Conservation (phyloP, 176 grass and related monocot genomes). For the Metroxylon sagu region DNA sequence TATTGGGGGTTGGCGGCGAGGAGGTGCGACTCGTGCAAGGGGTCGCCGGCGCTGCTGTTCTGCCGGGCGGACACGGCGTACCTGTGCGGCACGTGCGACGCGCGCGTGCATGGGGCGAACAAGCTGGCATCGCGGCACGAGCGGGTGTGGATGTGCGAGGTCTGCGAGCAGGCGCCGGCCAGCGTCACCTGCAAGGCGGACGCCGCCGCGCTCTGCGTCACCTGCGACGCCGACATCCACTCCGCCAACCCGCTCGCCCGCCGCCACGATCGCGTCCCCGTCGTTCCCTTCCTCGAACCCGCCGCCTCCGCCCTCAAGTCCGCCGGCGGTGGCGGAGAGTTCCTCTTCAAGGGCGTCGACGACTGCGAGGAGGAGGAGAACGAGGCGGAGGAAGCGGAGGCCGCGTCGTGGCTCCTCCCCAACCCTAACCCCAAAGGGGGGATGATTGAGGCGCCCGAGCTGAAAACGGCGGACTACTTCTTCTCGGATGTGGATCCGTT, state of each 20-base stretch:
- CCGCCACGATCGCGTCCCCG: slow-evolving; percentile 8
- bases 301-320: background rate
- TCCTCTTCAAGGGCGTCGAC: slow-evolving; percentile 1
- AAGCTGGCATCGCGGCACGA: slow-evolving; percentile 1
- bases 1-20: background rate
- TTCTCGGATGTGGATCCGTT: slow-evolving; percentile 15
- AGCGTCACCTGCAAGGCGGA: slow-evolving; percentile 10
- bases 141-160: slow-evolving; percentile 3
- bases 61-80: slow-evolving; percentile 13
- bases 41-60: background rate
- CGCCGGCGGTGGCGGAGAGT: background rate
- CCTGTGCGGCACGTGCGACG: slow-evolving; percentile 8
- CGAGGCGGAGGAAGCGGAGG: background rate
- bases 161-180: slow-evolving; percentile 3
- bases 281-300: slow-evolving; percentile 14
- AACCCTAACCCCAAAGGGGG: background rate
- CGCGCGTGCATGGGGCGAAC: background rate
- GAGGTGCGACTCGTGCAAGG: slow-evolving; percentile 14
- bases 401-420: slow-evolving; percentile 8
- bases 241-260: slow-evolving; percentile 19
- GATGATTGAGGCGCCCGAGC: background rate
- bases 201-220: slow-evolving; percentile 6
- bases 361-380: background rate
- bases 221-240: slow-evolving; percentile 18
- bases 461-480: slow-evolving; percentile 6